Evolutionary conservation across 2,329 filamentous ascomycete species (phyloP), one percentile per base, ranked within the genome.

Genomic region (Zymoseptoria tritici): DNA sequence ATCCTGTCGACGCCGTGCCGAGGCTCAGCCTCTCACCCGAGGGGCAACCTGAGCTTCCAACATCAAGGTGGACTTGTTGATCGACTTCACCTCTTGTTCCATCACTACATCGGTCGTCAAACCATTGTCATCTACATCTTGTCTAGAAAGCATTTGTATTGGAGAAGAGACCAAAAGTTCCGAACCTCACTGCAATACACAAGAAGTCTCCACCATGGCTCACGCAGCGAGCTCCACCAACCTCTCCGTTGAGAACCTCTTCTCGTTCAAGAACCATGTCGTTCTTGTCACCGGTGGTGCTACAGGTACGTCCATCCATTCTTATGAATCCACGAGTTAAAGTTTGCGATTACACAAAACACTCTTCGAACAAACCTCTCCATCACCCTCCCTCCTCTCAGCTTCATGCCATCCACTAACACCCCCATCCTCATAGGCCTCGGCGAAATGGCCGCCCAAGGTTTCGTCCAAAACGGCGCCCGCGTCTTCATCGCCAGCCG

Each of bases 371-470:
- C 8, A 29, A 29, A 29, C 7, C 26, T 29, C 26, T 29, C 26
- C 26, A 9, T 29, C 26, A 29, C 26, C 26, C 9, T 4, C 4
- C 26, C 26, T 2, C 9, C 26, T 9, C 26, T 29, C 26, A 29
- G 26, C 26, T 9, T 29, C 1, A 29, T 2, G 26, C 26, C 26
- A 26, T 8, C 26, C 26, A 29, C 26, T 46, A 16, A 46, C 13
- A 46, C 4, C 36, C n/a, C 4, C 13, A 46, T 7, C 13, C 13
- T 46, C 16, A n/a, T n/a, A 46, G 36, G 36, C 13, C 76, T 79
- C 51, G 77, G 78, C 19, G 70, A 79, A 61, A 79, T 79, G 77
- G 72, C 74, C 54, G 76, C 76, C 16, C 77, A 79, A 65, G 74
- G 76, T 1, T 75, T 79, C 49, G 74, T 78, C 9, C 76, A 79